A percentile compares a stretch with the other conserved stretches of the same genome.
phyloP scores from a whole-genome alignment of 306 rosid genomes.

The Boehmeria nivea region DNA sequence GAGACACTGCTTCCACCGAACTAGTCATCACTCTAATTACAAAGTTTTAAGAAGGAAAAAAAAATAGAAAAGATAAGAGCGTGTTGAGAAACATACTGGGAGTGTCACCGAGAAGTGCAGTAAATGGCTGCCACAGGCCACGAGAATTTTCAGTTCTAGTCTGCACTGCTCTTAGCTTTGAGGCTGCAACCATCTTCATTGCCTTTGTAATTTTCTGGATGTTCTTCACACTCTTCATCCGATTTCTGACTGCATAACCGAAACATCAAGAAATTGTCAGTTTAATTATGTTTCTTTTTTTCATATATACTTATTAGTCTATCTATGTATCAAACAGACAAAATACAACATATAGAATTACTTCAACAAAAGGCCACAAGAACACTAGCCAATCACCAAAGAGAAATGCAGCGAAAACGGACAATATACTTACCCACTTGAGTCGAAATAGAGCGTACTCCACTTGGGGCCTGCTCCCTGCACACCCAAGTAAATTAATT shows the following conservation, averaged over 20 bases:
- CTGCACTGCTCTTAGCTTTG: slow-evolving; percentile 88
- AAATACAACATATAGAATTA: not conserved
- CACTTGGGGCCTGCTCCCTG: slow-evolving; percentile 68
- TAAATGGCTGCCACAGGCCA: slow-evolving; percentile 96
- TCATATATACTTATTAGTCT: no score
- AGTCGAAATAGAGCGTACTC: slow-evolving; percentile 86
- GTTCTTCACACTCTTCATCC: slow-evolving; percentile 98
- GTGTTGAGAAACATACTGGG: slow-evolving; percentile 48
- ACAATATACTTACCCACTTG: slow-evolving; percentile 62
- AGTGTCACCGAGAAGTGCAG: slow-evolving; percentile 88
- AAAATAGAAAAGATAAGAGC: not conserved
- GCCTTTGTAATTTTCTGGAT: slow-evolving; percentile 98
- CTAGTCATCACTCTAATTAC: not conserved
- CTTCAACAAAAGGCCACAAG: slow-evolving; percentile 1
- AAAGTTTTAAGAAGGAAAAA: slow-evolving; percentile 5
- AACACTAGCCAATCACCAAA: not conserved
- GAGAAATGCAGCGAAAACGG: not conserved
- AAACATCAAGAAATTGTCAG: slow-evolving; percentile 15
- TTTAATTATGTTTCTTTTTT: no score
- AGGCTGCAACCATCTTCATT: slow-evolving; percentile 99
- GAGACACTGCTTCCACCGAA: not conserved
- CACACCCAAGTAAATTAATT: slow-evolving; percentile 14
- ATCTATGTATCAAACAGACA: not conserved
- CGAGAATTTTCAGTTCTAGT: slow-evolving; percentile 82
- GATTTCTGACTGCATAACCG: slow-evolving; percentile 57